Conservation (phyloP, 2,329 filamentous ascomycete genomes). For the Orbilia quercus region DNA sequence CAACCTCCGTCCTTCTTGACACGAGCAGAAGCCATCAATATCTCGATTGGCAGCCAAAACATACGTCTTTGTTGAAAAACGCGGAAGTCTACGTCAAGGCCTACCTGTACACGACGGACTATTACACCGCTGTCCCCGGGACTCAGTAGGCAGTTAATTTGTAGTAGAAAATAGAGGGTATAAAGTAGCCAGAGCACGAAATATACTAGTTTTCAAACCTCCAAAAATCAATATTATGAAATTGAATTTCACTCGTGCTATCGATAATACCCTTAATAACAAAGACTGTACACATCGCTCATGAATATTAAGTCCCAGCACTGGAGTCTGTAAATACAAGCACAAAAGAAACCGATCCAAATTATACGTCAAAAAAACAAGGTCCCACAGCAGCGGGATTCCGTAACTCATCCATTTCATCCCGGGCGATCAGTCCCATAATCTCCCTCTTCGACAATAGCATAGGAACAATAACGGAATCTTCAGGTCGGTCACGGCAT, state of each 20-base stretch:
- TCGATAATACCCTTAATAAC: no score
- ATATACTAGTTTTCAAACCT: no score
- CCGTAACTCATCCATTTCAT: background rate
- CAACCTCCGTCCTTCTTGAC: slow-evolving; percentile 58
- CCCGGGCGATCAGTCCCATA: slow-evolving; percentile 30
- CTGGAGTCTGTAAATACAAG: no score
- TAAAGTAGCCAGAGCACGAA: no score
- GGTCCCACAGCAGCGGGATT: slow-evolving; percentile 24
- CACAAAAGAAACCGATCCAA: background rate
- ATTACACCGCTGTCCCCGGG: slow-evolving; percentile 14
- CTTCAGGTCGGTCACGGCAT: slow-evolving; percentile 35
- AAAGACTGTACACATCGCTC: no score
- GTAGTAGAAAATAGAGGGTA: no score
- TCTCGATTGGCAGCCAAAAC: slow-evolving; percentile 62
- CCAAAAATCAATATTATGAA: no score
- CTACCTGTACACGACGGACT: slow-evolving; percentile 40
- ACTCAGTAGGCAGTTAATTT: background rate
- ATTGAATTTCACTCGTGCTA: no score
- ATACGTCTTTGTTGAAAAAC: slow-evolving; percentile 48
- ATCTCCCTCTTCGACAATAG: slow-evolving; percentile 33
- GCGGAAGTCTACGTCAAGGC: slow-evolving; percentile 49
- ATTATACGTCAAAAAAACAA: slow-evolving; percentile 17
- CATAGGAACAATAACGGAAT: slow-evolving; percentile 40
- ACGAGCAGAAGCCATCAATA: slow-evolving; percentile 61
- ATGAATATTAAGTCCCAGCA: no score